Base-by-base conservation (phyloP, 2,329 filamentous ascomycete genomes). In the Phialophora tarda region DNA sequence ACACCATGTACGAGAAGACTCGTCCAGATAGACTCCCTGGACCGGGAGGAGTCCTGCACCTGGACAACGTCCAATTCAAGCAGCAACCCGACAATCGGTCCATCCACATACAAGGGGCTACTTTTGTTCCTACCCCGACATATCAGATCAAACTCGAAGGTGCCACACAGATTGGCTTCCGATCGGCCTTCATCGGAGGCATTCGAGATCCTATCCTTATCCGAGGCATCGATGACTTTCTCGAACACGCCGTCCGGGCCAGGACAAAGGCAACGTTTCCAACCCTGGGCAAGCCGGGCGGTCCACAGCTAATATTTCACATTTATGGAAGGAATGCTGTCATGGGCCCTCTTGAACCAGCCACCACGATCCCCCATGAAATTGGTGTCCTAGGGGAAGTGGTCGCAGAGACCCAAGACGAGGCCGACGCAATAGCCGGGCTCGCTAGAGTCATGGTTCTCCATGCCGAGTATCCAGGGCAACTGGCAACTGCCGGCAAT, bases 1-100 rank as follows among this genome's bases (percentile, higher is more conserved):
- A 86, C 67, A 81, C 83, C 0, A 72, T 86, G 14, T 86, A 86
- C 60, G 84, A 86, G 74, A 86, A 86, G 65, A 78, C 80, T 0
- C 73, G 84, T 17, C 84, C 85, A 0, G 84, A 86, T 71, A 69
- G 82, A 0, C 71, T 86, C 0, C 67, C 74, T 4, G 84, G 84
- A 0, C 85, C 84, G 0, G 85, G 84, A 0, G 85, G 84, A 0
- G 72, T 74, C 4, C 75, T 86, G 0, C 74, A 82, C 48, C 73
- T 86, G 0, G 74, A 75, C 0, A 55, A 74, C 0, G 75, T 81
- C 2, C 76, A 69, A 1, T 85, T 84, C 65, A 76, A 82, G 64
- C 79, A 83, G 67, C n/a, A 83, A 4, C 0, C 76, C 81, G 70
- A 72, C 0, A 80, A 80, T n/a, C 59, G 59, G 3, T 65, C 68